A percentile compares a stretch with the other conserved stretches of the same genome.
These are phyloP conservation scores for Neoconidiobolus thromboides DNA, from an alignment of 371 early-diverging fungal species.

Conservation along the genomic window DNA sequence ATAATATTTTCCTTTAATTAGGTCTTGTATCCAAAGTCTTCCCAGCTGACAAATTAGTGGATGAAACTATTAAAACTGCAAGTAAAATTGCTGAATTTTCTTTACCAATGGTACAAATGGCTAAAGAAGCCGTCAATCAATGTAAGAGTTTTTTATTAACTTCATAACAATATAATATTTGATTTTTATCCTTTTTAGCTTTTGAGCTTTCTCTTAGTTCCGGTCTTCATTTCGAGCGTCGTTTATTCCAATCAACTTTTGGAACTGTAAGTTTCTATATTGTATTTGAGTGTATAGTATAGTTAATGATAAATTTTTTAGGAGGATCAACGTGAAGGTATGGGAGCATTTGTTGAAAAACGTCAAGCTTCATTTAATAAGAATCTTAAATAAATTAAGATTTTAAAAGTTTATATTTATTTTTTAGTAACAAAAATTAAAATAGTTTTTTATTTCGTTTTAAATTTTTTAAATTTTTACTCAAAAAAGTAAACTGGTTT, in stretches of 20 bases:
- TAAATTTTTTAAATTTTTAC: too few species aligned
- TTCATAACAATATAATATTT: background rate
- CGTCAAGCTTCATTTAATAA: conserved; percentile 33
- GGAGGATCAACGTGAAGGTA: conserved; percentile 94
- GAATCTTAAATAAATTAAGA: conserved; percentile 29
- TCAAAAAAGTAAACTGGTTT: too few species aligned
- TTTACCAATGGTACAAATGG: conserved; percentile 79
- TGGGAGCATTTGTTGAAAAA: conserved; percentile 92
- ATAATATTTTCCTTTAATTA: conserved; percentile 4
- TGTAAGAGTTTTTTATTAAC: conserved; percentile 18
- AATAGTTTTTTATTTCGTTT: too few species aligned
- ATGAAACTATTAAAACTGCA: conserved; percentile 81
- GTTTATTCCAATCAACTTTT: conserved; percentile 86
- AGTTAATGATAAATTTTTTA: conserved; percentile 9
- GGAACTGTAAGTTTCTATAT: conserved; percentile 40
- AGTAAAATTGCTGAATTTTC: conserved; percentile 67
- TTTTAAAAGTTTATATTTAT: conserved; percentile 1
- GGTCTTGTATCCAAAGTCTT: conserved; percentile 79
- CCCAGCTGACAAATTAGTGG: conserved; percentile 71
- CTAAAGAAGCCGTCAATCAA: conserved; percentile 89
- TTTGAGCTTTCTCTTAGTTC: conserved; percentile 70
- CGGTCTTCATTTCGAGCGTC: conserved; percentile 83
- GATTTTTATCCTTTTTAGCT: conserved; percentile 22
- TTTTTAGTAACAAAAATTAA: background rate
- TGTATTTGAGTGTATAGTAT: background rate